Conservation (phyloP, 169 alveolate species). For the Theileria parva region DNA sequence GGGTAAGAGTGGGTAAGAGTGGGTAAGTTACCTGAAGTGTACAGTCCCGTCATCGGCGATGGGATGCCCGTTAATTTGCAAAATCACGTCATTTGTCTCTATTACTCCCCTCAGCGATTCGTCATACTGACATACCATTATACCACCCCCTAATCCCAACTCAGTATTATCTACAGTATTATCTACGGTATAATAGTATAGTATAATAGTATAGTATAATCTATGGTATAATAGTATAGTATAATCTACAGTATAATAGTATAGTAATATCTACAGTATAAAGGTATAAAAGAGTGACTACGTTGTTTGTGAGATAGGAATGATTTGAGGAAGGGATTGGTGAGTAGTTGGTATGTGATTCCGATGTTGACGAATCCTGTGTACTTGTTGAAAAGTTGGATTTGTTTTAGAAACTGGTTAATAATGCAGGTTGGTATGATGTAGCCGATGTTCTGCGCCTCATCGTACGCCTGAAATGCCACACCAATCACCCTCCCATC, state of each 20-base stretch:
- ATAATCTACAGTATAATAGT: no score
- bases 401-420: constrained; percentile 71
- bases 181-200: no score
- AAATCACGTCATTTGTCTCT: constrained; percentile 68
- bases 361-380: constrained; percentile 82
- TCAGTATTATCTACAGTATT: constrained; percentile 16
- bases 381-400: constrained; percentile 54
- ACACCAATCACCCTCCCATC: constrained; percentile 83
- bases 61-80: constrained; percentile 76
- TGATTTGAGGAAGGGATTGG: constrained; percentile 67
- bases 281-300: no score
- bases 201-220: no score
- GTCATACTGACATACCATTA: constrained; percentile 65
- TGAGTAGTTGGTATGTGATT: constrained; percentile 74
- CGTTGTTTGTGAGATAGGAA: constrained; percentile 62
- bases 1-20: no score
- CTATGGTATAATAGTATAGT: no score
- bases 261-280: no score
- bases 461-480: constrained; percentile 82
- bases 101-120: constrained; percentile 30
- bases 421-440: constrained; percentile 78
- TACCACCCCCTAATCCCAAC: constrained; percentile 64
- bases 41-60: constrained; percentile 84
- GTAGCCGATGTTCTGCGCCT: constrained; percentile 82
- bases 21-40: constrained; percentile 62